These are phyloP conservation scores for Xylaria bambusicola DNA, from an alignment of 495 filamentous ascomycete species.

Conservation along the genomic window DNA sequence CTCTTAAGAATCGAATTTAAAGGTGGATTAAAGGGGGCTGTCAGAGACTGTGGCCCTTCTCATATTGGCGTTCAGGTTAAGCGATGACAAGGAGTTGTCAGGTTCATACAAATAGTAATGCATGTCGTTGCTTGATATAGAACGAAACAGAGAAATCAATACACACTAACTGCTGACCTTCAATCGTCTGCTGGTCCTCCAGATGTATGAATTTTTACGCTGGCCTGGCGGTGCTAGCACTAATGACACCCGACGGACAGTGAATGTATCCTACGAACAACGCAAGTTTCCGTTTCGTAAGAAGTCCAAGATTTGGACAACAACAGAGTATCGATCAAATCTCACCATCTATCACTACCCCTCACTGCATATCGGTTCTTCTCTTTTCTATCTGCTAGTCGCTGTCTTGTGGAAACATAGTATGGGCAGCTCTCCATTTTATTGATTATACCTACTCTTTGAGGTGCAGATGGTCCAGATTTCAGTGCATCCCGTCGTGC, in stretches of 20 bases:
- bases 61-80: background rate
- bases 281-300: background rate
- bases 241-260: too few species aligned
- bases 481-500: slow-evolving; percentile 9
- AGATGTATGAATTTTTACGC: too few species aligned
- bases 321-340: background rate
- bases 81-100: background rate
- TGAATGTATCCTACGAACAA: background rate
- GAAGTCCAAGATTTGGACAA: background rate
- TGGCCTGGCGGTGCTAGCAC: too few species aligned
- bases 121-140: too few species aligned
- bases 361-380: slow-evolving; percentile 2
- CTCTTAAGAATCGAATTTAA: slow-evolving; percentile 24
- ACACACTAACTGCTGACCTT: too few species aligned
- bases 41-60: background rate
- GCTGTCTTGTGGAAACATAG: background rate
- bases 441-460: background rate
- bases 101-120: too few species aligned
- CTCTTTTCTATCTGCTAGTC: slow-evolving; percentile 3
- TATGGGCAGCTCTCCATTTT: slow-evolving; percentile 10
- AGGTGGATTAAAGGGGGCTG: background rate
- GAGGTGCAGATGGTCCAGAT: slow-evolving; percentile 11
- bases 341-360: background rate
- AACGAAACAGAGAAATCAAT: too few species aligned
- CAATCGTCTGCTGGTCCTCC: too few species aligned